phyloP scores from a whole-genome alignment of 2,329 filamentous ascomycete species.

The Xylariaceae sp. region DNA sequence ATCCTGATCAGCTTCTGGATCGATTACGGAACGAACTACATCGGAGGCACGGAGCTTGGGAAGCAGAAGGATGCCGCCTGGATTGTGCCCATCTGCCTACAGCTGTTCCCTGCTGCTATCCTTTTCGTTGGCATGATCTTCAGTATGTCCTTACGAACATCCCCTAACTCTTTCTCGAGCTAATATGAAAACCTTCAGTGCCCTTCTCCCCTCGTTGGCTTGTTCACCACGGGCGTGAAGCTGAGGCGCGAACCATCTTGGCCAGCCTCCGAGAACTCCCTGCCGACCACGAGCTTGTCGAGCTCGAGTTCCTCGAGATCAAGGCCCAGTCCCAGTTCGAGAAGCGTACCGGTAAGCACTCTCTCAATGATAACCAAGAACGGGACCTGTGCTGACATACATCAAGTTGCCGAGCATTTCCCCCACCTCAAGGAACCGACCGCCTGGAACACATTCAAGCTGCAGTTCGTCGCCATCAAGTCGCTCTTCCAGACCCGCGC shows the following conservation, averaged over 20 bases:
- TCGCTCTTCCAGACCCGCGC: conserved; percentile 59
- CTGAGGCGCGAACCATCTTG: conserved; percentile 59
- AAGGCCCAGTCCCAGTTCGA: conserved; percentile 74
- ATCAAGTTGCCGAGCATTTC: conserved; percentile 60
- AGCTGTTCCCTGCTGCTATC: conserved; percentile 61
- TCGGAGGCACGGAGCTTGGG: conserved; percentile 44
- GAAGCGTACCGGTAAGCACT: conserved; percentile 48
- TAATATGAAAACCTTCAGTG: conserved; percentile 35
- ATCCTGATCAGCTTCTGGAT: conserved; percentile 64
- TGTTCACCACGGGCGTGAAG: conserved; percentile 56
- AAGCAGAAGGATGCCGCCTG: conserved; percentile 63
- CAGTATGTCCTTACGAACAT: conserved; percentile 35
- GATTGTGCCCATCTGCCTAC: conserved; percentile 67
- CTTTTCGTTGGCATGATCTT: conserved; percentile 68
- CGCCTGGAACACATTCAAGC: conserved; percentile 57
- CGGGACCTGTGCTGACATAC: no score
- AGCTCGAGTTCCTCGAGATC: conserved; percentile 77
- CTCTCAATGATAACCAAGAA: no score
- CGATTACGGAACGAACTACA: conserved; percentile 60
- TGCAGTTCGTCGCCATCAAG: conserved; percentile 63
- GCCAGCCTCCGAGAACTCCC: conserved; percentile 58
- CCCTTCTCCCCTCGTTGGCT: conserved; percentile 75
- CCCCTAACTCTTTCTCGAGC: no score
- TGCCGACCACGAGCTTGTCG: conserved; percentile 60
- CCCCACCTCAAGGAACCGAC: conserved; percentile 58